These are phyloP conservation scores for Xylariales sp. DNA, from an alignment of 2,329 filamentous ascomycete genomes.

Conservation along the genomic window DNA sequence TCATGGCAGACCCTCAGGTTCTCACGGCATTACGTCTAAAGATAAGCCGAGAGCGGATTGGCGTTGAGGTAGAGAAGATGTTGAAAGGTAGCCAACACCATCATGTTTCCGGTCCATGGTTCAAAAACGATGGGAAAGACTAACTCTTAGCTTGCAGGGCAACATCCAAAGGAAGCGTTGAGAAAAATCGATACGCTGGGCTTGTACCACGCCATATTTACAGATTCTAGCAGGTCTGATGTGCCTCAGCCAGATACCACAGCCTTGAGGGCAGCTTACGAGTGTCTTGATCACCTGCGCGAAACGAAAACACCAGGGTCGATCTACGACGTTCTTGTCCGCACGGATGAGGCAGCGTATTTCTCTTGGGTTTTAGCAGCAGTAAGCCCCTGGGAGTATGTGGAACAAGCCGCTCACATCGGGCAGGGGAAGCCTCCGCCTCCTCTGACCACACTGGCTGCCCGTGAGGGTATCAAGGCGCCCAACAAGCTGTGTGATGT, in stretches of 20 bases:
- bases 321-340: constrained; percentile 52
- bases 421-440: constrained; percentile 46
- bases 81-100: constrained; percentile 53
- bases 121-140: neutral
- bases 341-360: constrained; percentile 61
- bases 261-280: constrained; percentile 61
- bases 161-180: constrained; percentile 44
- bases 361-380: constrained; percentile 74
- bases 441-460: constrained; percentile 59
- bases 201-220: constrained; percentile 71
- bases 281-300: constrained; percentile 52
- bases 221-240: constrained; percentile 55
- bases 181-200: constrained; percentile 60
- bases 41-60: constrained; percentile 87
- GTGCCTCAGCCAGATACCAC: constrained; percentile 51
- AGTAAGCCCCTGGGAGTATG: constrained; percentile 66
- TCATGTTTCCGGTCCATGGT: neutral
- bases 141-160: constrained; percentile 16
- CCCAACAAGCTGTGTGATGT: constrained; percentile 72
- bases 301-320: constrained; percentile 39
- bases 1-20: constrained; percentile 78
- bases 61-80: constrained; percentile 88
- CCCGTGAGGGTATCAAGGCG: constrained; percentile 73
- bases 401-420: constrained; percentile 32
- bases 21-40: constrained; percentile 75